Evolutionary conservation across 2,329 filamentous ascomycete species (phyloP), one percentile per base, ranked within the genome.

Genomic region (Ascocoryne sarcoides): DNA sequence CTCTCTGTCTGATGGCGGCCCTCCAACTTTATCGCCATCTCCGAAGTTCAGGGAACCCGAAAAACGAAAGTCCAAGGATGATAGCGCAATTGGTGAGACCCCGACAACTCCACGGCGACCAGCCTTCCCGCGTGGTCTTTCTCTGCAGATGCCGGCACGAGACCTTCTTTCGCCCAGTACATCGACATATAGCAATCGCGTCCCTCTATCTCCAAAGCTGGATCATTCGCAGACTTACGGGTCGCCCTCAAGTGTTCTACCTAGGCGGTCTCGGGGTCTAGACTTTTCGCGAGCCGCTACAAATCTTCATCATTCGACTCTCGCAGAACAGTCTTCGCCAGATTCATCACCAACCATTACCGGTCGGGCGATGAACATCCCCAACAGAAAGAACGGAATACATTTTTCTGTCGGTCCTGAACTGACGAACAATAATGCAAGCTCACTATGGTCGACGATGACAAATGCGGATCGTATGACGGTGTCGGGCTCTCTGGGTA

Each of bases 261-360:
- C 90, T 14, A 79, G 90, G 49, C 81, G 89, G 46, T 95, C 89
- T 20, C 78, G 90, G 41, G 90, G 90, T 32, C 70, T 95, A 45
- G 90, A 96, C 64, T 96, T 95, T 62, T 90, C 90, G 30, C 76
- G 90, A 51, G 89, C 89, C 9, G 92, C 87, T 47, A 95, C 90
- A 9, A 94, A 89, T 59, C 71, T 98, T 16, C 92, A 96, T 64
- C 92, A 96, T 62, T 95, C 90, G 12, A 96, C 85, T 0, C 74
- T 96, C 7, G 89, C 90, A 41, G 86, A 95, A 52, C 77, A 82
- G 60, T 84, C 85, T 1, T 92, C 85, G 4, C 88, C 89, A 3
- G 88, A 94, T 60, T 92, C 87, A 0, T 95, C 89, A 1, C 92
- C 92, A 1, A 89, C 82, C 10, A 81, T 92, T 40, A 79, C 80